These are phyloP conservation scores for Mollisia scopiformis DNA, from an alignment of 2,329 filamentous ascomycete genomes.

Conservation along the genomic window DNA sequence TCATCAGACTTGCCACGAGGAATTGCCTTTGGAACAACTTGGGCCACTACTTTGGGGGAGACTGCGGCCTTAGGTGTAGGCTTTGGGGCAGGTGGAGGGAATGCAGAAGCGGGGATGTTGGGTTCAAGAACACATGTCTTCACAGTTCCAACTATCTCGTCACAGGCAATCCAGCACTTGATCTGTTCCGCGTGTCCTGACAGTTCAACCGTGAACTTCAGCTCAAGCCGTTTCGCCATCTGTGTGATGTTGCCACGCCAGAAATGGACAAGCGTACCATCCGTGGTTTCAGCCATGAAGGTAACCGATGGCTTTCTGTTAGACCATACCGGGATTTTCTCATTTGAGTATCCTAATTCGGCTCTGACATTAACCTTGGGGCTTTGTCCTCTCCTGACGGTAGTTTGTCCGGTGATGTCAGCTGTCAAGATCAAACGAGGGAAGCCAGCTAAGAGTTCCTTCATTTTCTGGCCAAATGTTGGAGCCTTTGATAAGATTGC, in stretches of 20 bases:
- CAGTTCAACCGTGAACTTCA: conserved; percentile 62
- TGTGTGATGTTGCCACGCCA: conserved; percentile 65
- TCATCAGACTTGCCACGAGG: conserved; percentile 23
- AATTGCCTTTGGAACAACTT: no score
- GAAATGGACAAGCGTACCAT: conserved; percentile 72
- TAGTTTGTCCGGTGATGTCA: conserved; percentile 36
- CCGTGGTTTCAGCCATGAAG: conserved; percentile 72
- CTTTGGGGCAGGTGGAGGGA: conserved; percentile 24
- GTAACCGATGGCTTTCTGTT: conserved; percentile 70
- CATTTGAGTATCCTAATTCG: conserved; percentile 73
- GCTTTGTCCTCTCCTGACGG: conserved; percentile 40
- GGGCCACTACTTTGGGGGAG: not conserved
- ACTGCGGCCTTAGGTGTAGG: not conserved
- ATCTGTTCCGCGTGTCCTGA: conserved; percentile 59
- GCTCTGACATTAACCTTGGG: conserved; percentile 66
- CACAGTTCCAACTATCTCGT: conserved; percentile 73
- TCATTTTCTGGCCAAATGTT: conserved; percentile 75
- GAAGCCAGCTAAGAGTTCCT: conserved; percentile 68
- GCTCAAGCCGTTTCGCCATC: conserved; percentile 58
- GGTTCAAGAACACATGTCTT: conserved; percentile 29
- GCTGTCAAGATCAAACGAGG: conserved; percentile 56
- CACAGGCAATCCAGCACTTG: conserved; percentile 76
- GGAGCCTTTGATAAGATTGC: conserved; percentile 77
- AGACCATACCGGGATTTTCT: conserved; percentile 64
- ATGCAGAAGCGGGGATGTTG: conserved; percentile 39